These are phyloP conservation scores for Diaporthe citrichinensis DNA, from an alignment of 2,329 filamentous ascomycete species.

Conservation along the genomic window DNA sequence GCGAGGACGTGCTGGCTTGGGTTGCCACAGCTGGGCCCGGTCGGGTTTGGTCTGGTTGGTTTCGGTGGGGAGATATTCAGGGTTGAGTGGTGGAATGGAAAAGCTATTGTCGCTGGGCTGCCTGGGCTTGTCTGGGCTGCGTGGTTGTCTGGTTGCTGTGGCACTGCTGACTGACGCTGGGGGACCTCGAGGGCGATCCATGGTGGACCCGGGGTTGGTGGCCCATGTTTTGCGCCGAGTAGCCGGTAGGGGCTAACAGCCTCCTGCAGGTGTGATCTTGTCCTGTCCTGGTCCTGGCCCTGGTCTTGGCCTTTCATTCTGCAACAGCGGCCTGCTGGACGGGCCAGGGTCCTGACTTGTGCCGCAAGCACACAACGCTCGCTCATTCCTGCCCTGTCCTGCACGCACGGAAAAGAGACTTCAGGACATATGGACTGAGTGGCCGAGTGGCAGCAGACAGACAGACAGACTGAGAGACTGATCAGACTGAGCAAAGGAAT, in stretches of 20 bases:
- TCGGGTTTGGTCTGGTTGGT: constrained; percentile 24
- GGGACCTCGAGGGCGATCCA: constrained; percentile 11
- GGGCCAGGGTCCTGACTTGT: constrained; percentile 28
- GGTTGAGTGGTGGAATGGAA: constrained; percentile 26
- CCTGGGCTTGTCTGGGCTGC: constrained; percentile 20
- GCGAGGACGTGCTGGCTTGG: constrained; percentile 10
- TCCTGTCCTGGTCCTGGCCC: constrained; percentile 14
- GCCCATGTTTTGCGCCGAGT: constrained; percentile 31
- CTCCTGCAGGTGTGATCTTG: constrained; percentile 23
- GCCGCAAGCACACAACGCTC: not conserved
- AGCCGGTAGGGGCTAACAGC: constrained; percentile 30
- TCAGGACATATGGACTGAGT: not conserved
- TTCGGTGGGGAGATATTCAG: constrained; percentile 26
- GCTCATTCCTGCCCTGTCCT: not conserved
- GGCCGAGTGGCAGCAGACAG: not conserved
- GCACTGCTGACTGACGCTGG: constrained; percentile 29
- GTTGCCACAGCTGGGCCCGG: constrained; percentile 22
- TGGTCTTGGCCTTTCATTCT: constrained; percentile 28
- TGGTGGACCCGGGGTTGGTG: constrained; percentile 24
- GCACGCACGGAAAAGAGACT: not conserved
- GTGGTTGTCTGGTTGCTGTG: constrained; percentile 28
- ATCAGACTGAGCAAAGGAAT: not conserved
- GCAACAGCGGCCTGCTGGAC: constrained; percentile 28
- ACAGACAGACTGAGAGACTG: not conserved
- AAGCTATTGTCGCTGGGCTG: constrained; percentile 19